These are phyloP conservation scores for Eucalyptus viminalis DNA, from an alignment of 345 rosid genomes.

Conservation along the genomic window DNA sequence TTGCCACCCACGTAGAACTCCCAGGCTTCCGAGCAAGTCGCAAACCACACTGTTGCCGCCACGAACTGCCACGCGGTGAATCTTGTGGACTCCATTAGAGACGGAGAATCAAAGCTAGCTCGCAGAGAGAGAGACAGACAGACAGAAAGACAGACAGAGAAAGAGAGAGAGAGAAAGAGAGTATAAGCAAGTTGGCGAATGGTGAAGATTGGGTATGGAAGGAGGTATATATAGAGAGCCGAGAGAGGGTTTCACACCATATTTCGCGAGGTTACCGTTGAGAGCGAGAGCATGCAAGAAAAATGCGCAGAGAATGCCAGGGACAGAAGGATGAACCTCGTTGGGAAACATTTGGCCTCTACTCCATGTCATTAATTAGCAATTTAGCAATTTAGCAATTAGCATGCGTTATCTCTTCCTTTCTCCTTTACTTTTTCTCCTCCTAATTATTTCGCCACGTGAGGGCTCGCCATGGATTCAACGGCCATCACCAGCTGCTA, in stretches of 20 bases:
- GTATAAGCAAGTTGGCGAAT: not conserved
- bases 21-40: conserved; percentile 11
- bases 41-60: not conserved
- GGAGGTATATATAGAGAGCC: not conserved
- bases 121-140: not conserved
- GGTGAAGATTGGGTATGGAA: not conserved
- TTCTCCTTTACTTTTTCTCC: not conserved
- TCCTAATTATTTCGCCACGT: not conserved
- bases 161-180: not conserved
- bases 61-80: not conserved
- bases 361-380: not conserved
- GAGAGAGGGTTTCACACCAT: not conserved
- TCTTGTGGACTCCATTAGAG: conserved; percentile 12
- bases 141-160: not conserved
- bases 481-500: not conserved
- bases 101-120: not conserved
- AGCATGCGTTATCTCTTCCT: not conserved
- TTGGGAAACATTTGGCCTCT: not conserved
- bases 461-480: not conserved
- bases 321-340: not conserved
- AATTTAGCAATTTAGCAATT: not conserved
- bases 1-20: conserved; percentile 61
- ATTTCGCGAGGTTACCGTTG: not conserved
- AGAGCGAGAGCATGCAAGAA: not conserved
- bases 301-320: not conserved